Conservation (phyloP, 2,329 filamentous ascomycete species). For the Aspergillus ustus region DNA sequence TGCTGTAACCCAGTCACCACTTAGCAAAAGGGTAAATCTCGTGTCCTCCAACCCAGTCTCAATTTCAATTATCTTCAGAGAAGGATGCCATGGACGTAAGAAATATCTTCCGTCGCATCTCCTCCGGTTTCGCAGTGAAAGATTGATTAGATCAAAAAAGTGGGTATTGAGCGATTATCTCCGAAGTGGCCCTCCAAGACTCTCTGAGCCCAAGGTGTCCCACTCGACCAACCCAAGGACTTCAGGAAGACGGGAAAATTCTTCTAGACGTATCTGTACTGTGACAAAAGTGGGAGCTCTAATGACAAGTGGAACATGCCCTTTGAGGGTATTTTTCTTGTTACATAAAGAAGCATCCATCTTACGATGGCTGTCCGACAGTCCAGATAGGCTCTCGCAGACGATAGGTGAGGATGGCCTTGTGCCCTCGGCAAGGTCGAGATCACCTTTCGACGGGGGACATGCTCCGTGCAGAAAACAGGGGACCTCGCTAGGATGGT, state of each 20-base stretch:
- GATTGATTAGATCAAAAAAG: conserved; percentile 31
- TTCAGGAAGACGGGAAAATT: conserved; percentile 1
- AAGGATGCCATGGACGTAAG: background rate
- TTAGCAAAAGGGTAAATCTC: background rate
- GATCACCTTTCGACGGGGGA: background rate
- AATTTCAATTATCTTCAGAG: background rate
- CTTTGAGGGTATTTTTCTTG: background rate
- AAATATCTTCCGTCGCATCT: background rate
- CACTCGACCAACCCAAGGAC: conserved; percentile 7
- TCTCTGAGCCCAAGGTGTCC: conserved; percentile 13
- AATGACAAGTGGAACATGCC: background rate
- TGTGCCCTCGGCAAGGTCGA: background rate
- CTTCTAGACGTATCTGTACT: background rate
- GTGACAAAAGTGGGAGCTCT: background rate
- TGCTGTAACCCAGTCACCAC: background rate
- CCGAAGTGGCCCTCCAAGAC: conserved; percentile 19
- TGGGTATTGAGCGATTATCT: conserved; percentile 27
- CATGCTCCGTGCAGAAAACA: background rate
- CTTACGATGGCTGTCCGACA: background rate
- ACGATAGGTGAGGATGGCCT: background rate
- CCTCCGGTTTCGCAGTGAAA: conserved; percentile 17
- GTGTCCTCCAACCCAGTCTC: background rate
- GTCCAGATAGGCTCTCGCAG: background rate
- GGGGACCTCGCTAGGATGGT: background rate
- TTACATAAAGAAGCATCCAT: background rate